These are phyloP conservation scores for Suhomyces ambrosiae DNA, from an alignment of 1,139 yeast species.

Conservation along the genomic window DNA sequence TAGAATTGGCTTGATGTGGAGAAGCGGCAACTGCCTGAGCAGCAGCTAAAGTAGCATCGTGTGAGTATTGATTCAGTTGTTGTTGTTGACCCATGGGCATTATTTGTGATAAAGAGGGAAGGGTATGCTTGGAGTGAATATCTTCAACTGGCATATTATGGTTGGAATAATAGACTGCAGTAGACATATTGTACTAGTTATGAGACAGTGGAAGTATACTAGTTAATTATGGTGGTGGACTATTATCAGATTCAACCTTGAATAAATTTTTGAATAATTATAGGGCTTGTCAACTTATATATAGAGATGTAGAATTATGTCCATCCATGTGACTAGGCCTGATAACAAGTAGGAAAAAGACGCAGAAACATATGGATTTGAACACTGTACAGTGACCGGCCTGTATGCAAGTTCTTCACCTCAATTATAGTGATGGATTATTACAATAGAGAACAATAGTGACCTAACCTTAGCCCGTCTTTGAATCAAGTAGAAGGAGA, in stretches of 20 bases:
- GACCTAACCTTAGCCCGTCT: constrained; percentile 5
- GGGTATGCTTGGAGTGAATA: constrained; percentile 30
- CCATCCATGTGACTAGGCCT: constrained; percentile 13
- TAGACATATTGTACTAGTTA: constrained; percentile 26
- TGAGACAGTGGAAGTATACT: neutral
- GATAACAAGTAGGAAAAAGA: constrained; percentile 11
- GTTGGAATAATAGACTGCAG: constrained; percentile 34
- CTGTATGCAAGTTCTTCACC: constrained; percentile 11
- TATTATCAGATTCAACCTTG: constrained; percentile 1
- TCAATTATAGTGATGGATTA: constrained; percentile 11
- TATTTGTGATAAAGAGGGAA: constrained; percentile 38
- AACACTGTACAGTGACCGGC: constrained; percentile 6
- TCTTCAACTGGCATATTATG: constrained; percentile 35
- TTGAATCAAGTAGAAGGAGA: constrained; percentile 1
- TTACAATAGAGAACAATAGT: constrained; percentile 7
- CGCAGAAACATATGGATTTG: constrained; percentile 5
- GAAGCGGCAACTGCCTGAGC: constrained; percentile 16
- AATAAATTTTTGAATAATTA: constrained; percentile 1
- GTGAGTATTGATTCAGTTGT: constrained; percentile 15
- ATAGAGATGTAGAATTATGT: constrained; percentile 4
- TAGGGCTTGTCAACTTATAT: constrained; percentile 9
- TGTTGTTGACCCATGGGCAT: constrained; percentile 31
- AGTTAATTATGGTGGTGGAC: neutral
- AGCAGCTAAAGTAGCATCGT: constrained; percentile 17
- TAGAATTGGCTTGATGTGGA: constrained; percentile 7